phyloP scores from a whole-genome alignment of 345 rosid species.

The Lepidium africanum region DNA sequence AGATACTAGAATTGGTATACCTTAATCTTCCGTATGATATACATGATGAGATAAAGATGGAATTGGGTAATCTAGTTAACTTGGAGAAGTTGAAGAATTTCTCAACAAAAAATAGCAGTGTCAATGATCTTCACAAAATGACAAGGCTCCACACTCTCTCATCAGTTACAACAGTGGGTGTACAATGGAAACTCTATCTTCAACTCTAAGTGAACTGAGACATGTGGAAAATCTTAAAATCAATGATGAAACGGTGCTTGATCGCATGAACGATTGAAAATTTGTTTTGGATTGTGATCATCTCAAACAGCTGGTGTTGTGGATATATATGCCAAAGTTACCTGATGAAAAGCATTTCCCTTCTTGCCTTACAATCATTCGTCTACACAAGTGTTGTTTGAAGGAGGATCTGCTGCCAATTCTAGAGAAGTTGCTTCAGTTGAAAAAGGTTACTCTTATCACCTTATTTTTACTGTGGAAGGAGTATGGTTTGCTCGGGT shows the following conservation, averaged over 20 bases:
- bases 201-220: background rate
- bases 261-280: background rate
- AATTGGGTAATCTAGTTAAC: slow-evolving; percentile 2
- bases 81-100: background rate
- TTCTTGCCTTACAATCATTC: slow-evolving; percentile 20
- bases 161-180: background rate
- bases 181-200: background rate
- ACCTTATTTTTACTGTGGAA: slow-evolving; percentile 7
- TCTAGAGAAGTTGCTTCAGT: slow-evolving; percentile 27
- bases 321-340: background rate
- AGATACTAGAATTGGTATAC: background rate
- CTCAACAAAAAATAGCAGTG: background rate
- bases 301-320: slow-evolving; percentile 8
- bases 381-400: slow-evolving; percentile 14
- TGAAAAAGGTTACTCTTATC: background rate
- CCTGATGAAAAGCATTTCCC: slow-evolving; percentile 21
- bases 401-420: slow-evolving; percentile 32
- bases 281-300: background rate
- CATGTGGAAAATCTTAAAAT: background rate
- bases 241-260: background rate
- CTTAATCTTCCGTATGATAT: background rate
- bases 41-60: background rate
- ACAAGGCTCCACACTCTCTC: background rate
- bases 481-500: slow-evolving; percentile 6
- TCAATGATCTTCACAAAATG: background rate